A percentile compares a stretch with the other conserved stretches of the same genome.
Conservation (phyloP, 805 yeast species). For the Starmerella apis region DNA sequence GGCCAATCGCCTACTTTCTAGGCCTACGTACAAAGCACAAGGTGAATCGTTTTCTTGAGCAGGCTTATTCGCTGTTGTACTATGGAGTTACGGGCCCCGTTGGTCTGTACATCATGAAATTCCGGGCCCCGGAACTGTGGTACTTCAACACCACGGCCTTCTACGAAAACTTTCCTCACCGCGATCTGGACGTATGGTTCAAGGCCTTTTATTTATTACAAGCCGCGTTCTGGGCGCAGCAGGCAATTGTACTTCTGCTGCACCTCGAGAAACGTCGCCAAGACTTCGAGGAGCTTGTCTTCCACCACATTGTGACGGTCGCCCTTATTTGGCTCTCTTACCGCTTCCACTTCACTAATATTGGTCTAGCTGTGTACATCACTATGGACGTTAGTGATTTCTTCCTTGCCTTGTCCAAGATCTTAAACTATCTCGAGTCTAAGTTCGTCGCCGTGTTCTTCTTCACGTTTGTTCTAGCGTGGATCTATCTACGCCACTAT, state of each 20-base stretch:
- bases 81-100: conserved; percentile 72
- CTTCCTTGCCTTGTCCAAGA: conserved; percentile 72
- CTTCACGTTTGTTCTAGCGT: conserved; percentile 51
- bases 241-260: conserved; percentile 66
- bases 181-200: conserved; percentile 54
- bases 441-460: conserved; percentile 54
- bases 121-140: conserved; percentile 63
- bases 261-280: conserved; percentile 92
- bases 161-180: conserved; percentile 75
- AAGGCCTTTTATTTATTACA: conserved; percentile 80
- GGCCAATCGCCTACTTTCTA: conserved; percentile 51
- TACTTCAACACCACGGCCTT: conserved; percentile 74
- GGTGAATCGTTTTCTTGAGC: conserved; percentile 80
- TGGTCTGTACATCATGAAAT: conserved; percentile 81
- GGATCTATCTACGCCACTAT: conserved; percentile 88
- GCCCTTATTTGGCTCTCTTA: conserved; percentile 77
- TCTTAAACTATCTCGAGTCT: conserved; percentile 75
- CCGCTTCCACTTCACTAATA: conserved; percentile 91
- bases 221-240: conserved; percentile 98
- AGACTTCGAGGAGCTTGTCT: conserved; percentile 80
- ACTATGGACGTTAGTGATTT: conserved; percentile 96
- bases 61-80: conserved; percentile 72
- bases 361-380: conserved; percentile 81
- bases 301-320: conserved; percentile 88
- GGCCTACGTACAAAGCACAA: conserved; percentile 49